phyloP scores from a whole-genome alignment of 2,329 filamentous ascomycete species.

The Beauveria brongniartii region DNA sequence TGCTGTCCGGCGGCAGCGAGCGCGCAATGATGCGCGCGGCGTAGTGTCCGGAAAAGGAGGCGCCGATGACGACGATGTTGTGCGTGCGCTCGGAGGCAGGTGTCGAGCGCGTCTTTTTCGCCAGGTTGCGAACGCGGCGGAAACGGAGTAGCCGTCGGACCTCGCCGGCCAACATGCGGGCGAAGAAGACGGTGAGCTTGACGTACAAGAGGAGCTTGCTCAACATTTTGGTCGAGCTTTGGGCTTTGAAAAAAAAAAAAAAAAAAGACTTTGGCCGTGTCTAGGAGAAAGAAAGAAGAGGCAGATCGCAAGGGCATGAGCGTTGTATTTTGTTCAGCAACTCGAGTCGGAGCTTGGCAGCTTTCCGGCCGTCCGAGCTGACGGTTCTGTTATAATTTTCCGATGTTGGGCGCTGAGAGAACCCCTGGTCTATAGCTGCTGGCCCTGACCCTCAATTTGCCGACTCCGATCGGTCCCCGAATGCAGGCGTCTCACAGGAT shows the following conservation, averaged over 20 bases:
- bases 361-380: not conserved
- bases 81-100: slow-evolving; percentile 18
- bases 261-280: too few relatives aligned
- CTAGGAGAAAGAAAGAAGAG: too few relatives aligned
- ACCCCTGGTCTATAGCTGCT: not conserved
- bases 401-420: not conserved
- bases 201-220: slow-evolving; percentile 23
- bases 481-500: not conserved
- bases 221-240: slow-evolving; percentile 15
- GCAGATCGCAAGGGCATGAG: not conserved
- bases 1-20: slow-evolving; percentile 36
- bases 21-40: slow-evolving; percentile 39
- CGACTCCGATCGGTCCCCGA: slow-evolving; percentile 7
- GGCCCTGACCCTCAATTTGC: slow-evolving; percentile 6
- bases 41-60: slow-evolving; percentile 48
- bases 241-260: not conserved
- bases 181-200: slow-evolving; percentile 20
- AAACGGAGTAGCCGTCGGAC: slow-evolving; percentile 15
- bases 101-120: slow-evolving; percentile 12
- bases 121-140: slow-evolving; percentile 12
- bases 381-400: not conserved
- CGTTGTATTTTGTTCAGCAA: not conserved
- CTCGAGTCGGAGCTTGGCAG: not conserved
- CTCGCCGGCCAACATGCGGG: slow-evolving; percentile 18
- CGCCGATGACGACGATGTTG: slow-evolving; percentile 49